Percentiles rank a stretch among this genome's conserved stretches.
phyloP scores from a whole-genome alignment of 495 filamentous ascomycete genomes.

The Cetradonia linearis region DNA sequence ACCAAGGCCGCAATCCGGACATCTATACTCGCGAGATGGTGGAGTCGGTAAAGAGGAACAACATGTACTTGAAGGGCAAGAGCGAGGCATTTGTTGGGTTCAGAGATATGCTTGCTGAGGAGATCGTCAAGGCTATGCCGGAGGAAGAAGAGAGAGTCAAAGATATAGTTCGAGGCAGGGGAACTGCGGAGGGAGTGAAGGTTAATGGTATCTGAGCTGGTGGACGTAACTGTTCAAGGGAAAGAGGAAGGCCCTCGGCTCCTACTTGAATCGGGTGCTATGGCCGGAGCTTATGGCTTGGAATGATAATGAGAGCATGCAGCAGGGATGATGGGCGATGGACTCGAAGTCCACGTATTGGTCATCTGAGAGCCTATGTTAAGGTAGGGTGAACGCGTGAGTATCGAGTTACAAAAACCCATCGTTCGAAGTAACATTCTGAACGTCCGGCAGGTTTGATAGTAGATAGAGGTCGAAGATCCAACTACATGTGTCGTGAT shows the following conservation, averaged over 20 bases:
- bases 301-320: neutral
- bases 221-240: too few species aligned
- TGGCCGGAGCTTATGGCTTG: neutral
- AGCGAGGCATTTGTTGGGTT: conserved; percentile 69
- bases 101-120: conserved; percentile 66
- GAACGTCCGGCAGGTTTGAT: neutral
- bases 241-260: too few species aligned
- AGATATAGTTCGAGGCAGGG: conserved; percentile 44
- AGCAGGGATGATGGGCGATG: neutral
- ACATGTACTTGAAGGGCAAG: conserved; percentile 80
- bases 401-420: neutral
- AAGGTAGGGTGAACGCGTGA: neutral
- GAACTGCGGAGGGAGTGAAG: conserved; percentile 22
- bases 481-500: too few species aligned
- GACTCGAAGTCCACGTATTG: neutral
- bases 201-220: conserved; percentile 16
- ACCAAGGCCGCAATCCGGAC: conserved; percentile 87
- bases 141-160: conserved; percentile 64
- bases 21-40: conserved; percentile 98
- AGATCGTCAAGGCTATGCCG: conserved; percentile 70
- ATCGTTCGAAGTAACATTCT: neutral
- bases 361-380: neutral
- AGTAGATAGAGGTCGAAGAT: neutral
- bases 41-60: conserved; percentile 72
- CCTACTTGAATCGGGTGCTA: neutral